Base-by-base conservation (phyloP, 768 basidiomycete genomes). In the Trametes maxima region DNA sequence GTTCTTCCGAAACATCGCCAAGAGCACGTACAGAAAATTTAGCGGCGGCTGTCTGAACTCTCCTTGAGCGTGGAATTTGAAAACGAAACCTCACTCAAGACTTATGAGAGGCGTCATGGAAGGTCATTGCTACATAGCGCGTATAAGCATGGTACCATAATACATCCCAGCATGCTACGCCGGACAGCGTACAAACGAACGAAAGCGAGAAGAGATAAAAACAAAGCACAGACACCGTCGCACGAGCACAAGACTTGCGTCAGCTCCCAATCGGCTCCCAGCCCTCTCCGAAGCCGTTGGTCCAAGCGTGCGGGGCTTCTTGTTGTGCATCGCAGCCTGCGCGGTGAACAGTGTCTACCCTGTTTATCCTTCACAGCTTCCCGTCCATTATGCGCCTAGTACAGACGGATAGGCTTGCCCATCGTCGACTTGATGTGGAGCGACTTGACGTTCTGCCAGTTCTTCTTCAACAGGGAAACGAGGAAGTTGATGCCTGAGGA, bases 401-500 rank as follows among this genome's bases (percentile, higher is more conserved):
- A 98, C 66, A 98, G 82, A 61, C 96, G 94, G 70, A 95, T 79
- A 63, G 95, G 94, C 80, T 96, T 97, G 84, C 96, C 96, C 97
- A 98, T 99, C 73, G 96, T 95, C 72, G 88, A 87, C 85, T 99
- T 99, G 83, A 99, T 88, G 84, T 98, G 94, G 66, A 98, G 83
- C 54, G 94, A 96, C 82, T 94, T 95, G 82, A 98, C 90, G 80
- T 98, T 99, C 78, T 98, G 97, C 95, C 95, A 94, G 82, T 96
- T 92, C 86, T 99, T 99, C 87, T 98, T 98, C 75, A 99, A 87
- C 63, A 99, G 80, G 19, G 97, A 98, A 73, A 99, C 94, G 71
- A 99, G 85, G 87, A 99, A 99, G 88, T 99, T 99, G 85, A 98
- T 96, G 78, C 93, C 92, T 94, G 39, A 60, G 5, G 21, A 21